These are phyloP conservation scores for Colletotrichum lini DNA, from an alignment of 2,329 filamentous ascomycete species.

Conservation along the genomic window DNA sequence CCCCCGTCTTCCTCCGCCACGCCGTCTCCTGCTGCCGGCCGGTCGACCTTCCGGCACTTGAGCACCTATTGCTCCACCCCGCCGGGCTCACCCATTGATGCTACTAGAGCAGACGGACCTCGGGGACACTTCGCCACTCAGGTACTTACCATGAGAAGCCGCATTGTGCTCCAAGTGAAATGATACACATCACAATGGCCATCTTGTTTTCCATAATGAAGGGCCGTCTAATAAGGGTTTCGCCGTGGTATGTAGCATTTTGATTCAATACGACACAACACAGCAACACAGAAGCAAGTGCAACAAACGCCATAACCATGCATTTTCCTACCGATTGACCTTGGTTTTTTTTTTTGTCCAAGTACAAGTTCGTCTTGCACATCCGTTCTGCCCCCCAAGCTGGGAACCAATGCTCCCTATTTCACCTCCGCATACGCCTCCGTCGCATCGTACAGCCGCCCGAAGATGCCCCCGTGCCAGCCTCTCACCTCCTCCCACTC, in stretches of 20 bases:
- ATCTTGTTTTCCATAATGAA: too few species aligned
- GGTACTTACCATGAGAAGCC: too few species aligned
- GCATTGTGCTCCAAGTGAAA: too few species aligned
- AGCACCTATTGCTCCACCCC: too few species aligned
- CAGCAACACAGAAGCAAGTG: too few species aligned
- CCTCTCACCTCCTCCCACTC: constrained; percentile 63
- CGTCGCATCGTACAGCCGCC: constrained; percentile 62
- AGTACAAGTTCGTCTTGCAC: background rate
- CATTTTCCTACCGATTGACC: background rate
- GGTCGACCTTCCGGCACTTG: background rate
- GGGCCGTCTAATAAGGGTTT: too few species aligned
- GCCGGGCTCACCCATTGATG: too few species aligned
- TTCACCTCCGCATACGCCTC: constrained; percentile 53
- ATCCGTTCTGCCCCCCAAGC: background rate
- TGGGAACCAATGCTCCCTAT: constrained; percentile 26
- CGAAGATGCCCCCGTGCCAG: constrained; percentile 68
- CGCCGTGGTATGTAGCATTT: too few species aligned
- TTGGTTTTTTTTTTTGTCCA: too few species aligned
- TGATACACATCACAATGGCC: too few species aligned
- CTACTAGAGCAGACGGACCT: background rate
- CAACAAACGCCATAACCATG: background rate
- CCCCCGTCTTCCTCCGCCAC: background rate
- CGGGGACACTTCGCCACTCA: too few species aligned
- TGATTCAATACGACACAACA: too few species aligned
- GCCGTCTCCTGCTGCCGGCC: background rate